These are phyloP conservation scores for Mycena latifolia DNA, from an alignment of 768 basidiomycete species.

Conservation along the genomic window DNA sequence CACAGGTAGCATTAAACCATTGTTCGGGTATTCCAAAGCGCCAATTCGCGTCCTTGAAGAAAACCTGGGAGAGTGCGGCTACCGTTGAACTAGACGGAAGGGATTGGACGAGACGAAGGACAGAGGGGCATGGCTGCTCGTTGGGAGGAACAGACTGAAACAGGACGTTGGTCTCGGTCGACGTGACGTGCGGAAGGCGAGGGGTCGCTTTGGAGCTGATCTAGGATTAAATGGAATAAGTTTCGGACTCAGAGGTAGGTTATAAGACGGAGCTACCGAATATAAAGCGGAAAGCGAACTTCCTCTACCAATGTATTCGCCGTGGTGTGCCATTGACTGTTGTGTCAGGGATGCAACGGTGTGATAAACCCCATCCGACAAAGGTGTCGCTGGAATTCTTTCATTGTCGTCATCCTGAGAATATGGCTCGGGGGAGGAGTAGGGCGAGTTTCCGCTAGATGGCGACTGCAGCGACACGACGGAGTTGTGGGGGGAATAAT, in stretches of 20 bases:
- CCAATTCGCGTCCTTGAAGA: conserved; percentile 63
- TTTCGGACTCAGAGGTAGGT: not conserved
- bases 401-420: conserved; percentile 35
- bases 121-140: conserved; percentile 26
- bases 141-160: conserved; percentile 23
- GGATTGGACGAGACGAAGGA: conserved; percentile 49
- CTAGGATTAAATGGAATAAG: conserved; percentile 40
- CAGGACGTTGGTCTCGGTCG: conserved; percentile 48
- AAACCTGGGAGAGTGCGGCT: conserved; percentile 51
- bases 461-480: conserved; percentile 37
- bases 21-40: conserved; percentile 62
- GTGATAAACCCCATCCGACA: conserved; percentile 52
- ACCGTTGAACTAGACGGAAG: conserved; percentile 49
- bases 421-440: conserved; percentile 37
- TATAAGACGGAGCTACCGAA: conserved; percentile 47
- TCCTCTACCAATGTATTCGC: conserved; percentile 64
- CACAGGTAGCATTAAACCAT: conserved; percentile 59
- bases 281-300: conserved; percentile 61
- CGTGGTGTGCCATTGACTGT: conserved; percentile 59
- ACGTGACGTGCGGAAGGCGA: conserved; percentile 56
- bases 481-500: conserved; percentile 32
- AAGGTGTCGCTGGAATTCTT: conserved; percentile 34
- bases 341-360: conserved; percentile 57
- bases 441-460: conserved; percentile 31
- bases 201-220: conserved; percentile 48